Evolutionary conservation across 2,329 filamentous ascomycete genomes (phyloP), one percentile per base, ranked within the genome.

Genomic region (Graphilbum sp.): DNA sequence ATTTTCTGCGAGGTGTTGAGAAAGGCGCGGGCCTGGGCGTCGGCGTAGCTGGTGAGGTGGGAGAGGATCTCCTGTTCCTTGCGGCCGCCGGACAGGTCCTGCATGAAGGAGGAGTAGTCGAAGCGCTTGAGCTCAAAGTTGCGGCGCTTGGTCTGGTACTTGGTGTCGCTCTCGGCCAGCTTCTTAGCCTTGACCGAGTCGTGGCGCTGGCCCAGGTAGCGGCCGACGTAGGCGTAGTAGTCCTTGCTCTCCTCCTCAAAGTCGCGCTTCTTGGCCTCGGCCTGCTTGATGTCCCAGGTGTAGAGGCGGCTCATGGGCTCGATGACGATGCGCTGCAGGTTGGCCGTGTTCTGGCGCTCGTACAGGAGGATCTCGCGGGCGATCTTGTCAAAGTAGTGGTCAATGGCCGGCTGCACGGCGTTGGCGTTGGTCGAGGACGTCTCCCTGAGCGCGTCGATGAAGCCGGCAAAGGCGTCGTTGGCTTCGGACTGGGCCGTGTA

Each of bases 191-290:
- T 98, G 50, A 94, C 67, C 8, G 88, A 92, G 57, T 98, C 90
- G 54, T 92, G 86, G 32, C 88, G 75, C 55, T 96, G 88, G 24
- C 90, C 90, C n/a, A 98, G 72, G 58, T 98, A 98, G 34, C 86
- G 77, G 45, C 86, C 82, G 36, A 96, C 83, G 54, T 94, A 98
- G 45, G 81, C 78, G 59, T 98, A 98, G 60, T 94, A 98, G 54
- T 98, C 90, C 55, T 93, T 90, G 62, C 88, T 96, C 56, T 98
- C 90, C 52, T 98, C 90, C 46, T 98, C 90, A 50, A 98, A 98
- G 49, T 96, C 90, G 47, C 90, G 85, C 60, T 90, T 93, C 63
- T 98, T 98, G 31, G 81, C 69, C 52, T 98, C 90, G 20, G 88
- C 92, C 56, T 94, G 86, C 58, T 98, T 98, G 62, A 98, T 96